Base-by-base conservation (phyloP, 257 asterid species). In the Capsicum chinense region DNA sequence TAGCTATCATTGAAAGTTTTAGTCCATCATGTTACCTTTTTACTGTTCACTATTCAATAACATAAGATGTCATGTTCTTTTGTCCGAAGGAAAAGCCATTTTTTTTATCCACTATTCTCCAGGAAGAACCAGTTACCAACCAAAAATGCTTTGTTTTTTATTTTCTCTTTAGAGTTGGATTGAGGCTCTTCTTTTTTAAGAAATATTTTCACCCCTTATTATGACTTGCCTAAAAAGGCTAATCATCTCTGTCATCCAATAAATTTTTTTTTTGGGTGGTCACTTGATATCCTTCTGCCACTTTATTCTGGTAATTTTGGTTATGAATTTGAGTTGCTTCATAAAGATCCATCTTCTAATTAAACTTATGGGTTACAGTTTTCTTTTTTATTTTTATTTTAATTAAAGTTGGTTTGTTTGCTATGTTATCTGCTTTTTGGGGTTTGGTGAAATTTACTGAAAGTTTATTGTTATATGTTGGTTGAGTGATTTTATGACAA, bases 51-150 rank as follows among this genome's bases (percentile, higher is more conserved):
- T 26, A 26, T 26, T 26, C 33, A 26, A 26, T 26, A 4, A 39
- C 48, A 48, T 67, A 67, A 67, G 35, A 35, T 67, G 19, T 67
- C 9, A 39, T 42, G 56, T 42, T 69, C 79, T 69, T 69, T 69
- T 56, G 56, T 42, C 0, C 16, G 7, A 69, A 39, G 52, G 79
- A 39, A 39, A 39, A 39, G 14, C 54, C 78, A 13, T 68, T 39
- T 39, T 39, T 15, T 26, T 67, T 37, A 26, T 26, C 33, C 33
- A 26, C 33, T 17, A 68, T 37, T 68, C 26, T 68, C 26, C 26
- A 37, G 78, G 78, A 39, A 69, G 79, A 4, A 33, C 79, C 79
- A 54, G 79, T 69, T 69, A 69, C 79, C 79, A 69, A 69, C 79
- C 56, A 33, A 56, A 39, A 69, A 39, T 69, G 14, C 2, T 42